phyloP scores from a whole-genome alignment of 1,139 yeast species.

The Geotrichum bryndzae region DNA sequence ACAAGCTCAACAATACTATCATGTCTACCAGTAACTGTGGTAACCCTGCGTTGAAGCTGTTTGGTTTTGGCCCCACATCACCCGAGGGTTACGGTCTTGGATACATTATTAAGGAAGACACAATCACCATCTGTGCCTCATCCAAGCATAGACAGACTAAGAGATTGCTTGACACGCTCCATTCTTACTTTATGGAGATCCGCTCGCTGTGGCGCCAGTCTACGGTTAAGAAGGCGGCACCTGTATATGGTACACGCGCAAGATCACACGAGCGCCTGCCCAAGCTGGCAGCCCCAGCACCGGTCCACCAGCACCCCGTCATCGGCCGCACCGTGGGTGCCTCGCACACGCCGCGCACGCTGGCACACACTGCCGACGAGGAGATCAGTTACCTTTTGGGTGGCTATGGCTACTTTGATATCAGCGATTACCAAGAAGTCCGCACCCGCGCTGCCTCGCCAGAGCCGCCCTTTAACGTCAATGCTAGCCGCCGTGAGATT shows the following conservation, averaged over 20 bases:
- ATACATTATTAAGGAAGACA: slow-evolving; percentile 78
- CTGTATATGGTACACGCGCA: slow-evolving; percentile 23
- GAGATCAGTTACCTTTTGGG: slow-evolving; percentile 53
- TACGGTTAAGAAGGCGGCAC: slow-evolving; percentile 12
- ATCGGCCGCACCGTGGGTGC: slow-evolving; percentile 25
- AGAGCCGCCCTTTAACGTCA: slow-evolving; percentile 39
- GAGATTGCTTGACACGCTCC: slow-evolving; percentile 70
- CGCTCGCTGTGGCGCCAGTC: slow-evolving; percentile 42
- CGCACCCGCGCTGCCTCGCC: slow-evolving; percentile 69
- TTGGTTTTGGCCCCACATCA: slow-evolving; percentile 90
- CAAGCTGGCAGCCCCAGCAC: slow-evolving; percentile 13
- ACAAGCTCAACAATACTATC: slow-evolving; percentile 58
- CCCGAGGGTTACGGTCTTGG: slow-evolving; percentile 91
- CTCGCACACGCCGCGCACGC: slow-evolving; percentile 25
- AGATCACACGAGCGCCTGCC: slow-evolving; percentile 26
- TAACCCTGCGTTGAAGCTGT: slow-evolving; percentile 76
- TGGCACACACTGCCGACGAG: slow-evolving; percentile 26
- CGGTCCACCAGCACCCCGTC: slow-evolving; percentile 6
- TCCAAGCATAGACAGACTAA: slow-evolving; percentile 88
- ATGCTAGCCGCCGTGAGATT: slow-evolving; percentile 44
- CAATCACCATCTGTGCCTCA: slow-evolving; percentile 78
- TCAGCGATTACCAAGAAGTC: slow-evolving; percentile 58
- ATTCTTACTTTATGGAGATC: slow-evolving; percentile 61
- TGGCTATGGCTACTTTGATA: slow-evolving; percentile 73
- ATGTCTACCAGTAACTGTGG: slow-evolving; percentile 70